Base-by-base conservation (phyloP, 192 early-diverging fungal genomes). In the Irineochytrium annulatum region DNA sequence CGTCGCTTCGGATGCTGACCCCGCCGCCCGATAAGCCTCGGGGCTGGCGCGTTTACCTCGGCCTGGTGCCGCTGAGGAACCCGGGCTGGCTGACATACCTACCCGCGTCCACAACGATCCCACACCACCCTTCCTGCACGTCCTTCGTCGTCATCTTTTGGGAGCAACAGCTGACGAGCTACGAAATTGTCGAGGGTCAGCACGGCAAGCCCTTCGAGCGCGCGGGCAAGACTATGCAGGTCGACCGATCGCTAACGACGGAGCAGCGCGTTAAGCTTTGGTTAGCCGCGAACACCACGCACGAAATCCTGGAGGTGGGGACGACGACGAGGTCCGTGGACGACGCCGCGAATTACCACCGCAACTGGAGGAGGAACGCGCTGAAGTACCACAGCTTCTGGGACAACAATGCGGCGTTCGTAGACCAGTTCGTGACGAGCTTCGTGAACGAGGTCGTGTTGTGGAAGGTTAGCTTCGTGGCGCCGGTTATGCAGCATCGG, bases 151-250 rank as follows among this genome's bases (percentile, higher is more conserved):
- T 49, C 6, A 49, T 49, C 24, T 22, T 49, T 22, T 49, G 46
- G 46, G 46, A 49, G 11, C 6, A 8, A 6, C 17, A 17, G 5
- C 8, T 24, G 11, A 22, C 22, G 24, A 22, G 17, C 13, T 49
- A 49, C 24, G 46, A 49, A 24, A 49, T 49, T 22, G 11, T n/a
- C n/a, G n/a, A n/a, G n/a, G n/a, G n/a, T n/a, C n/a, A n/a, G n/a
- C n/a, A n/a, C n/a, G n/a, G n/a, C n/a, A n/a, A 49, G 46, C 46
- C 46, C 46, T 49, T 49, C 24, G 46, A 49, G 22, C 46, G 46
- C 8, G 11, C 8, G 6, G 6, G 13, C 8, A 6, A 22, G 46
- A 49, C 6, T 24, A 8, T 17, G 8, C 46, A 14, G 17, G 46
- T 5, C 11, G 8, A 8, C 26, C 13, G 17, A 14, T 8, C 11